Percentiles rank a stretch among this genome's conserved stretches.
Conservation (phyloP, 768 basidiomycete genomes). For the Lactarius sp. region DNA sequence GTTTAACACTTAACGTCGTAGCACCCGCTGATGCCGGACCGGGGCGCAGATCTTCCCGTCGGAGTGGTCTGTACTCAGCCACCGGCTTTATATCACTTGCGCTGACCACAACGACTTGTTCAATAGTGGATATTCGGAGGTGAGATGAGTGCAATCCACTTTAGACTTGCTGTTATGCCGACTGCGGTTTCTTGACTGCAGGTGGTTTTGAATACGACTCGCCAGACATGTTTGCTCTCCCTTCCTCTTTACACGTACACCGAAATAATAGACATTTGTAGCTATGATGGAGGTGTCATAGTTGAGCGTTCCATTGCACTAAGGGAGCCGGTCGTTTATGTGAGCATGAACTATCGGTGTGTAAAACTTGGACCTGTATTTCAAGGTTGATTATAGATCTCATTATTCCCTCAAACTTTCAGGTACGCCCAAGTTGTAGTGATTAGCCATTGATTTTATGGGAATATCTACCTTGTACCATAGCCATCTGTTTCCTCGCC, state of each 20-base stretch:
- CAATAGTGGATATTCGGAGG: slow-evolving; percentile 28
- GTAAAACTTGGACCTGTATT: background rate
- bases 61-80: slow-evolving; percentile 24
- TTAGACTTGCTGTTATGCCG: background rate
- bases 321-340: slow-evolving; percentile 27
- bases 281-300: slow-evolving; percentile 11
- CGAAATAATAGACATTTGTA: background rate
- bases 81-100: background rate
- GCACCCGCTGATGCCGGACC: slow-evolving; percentile 14
- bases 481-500: slow-evolving; percentile 48
- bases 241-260: too few relatives aligned
- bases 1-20: slow-evolving; percentile 27
- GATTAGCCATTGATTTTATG: background rate
- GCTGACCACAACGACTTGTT: background rate
- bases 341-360: slow-evolving; percentile 29
- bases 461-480: background rate
- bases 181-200: background rate
- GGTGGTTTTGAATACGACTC: background rate
- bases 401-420: background rate
- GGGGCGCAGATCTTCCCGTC: slow-evolving; percentile 25
- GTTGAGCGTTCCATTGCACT: slow-evolving; percentile 28
- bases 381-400: background rate
- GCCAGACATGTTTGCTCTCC: background rate
- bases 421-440: background rate
- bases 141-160: background rate